Percentiles rank a stretch among this genome's conserved stretches.
These are phyloP conservation scores for Akanthomyces lecanii DNA, from an alignment of 2,329 filamentous ascomycete genomes.

Conservation along the genomic window DNA sequence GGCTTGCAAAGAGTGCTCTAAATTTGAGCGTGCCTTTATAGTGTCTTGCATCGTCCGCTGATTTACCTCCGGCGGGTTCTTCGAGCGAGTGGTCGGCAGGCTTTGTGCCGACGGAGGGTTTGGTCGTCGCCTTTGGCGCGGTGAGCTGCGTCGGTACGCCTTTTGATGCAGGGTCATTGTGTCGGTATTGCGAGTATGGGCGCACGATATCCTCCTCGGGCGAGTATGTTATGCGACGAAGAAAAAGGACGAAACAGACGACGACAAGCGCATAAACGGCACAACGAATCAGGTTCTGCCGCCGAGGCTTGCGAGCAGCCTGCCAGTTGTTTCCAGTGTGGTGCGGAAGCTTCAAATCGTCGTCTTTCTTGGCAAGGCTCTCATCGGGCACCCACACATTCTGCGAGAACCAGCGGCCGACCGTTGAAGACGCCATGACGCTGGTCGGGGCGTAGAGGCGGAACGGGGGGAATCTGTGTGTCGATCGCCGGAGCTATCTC, in stretches of 20 bases:
- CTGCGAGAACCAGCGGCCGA: slow-evolving; percentile 25
- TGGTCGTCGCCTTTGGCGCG: slow-evolving; percentile 2
- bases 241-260: slow-evolving; percentile 57
- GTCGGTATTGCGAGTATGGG: slow-evolving; percentile 6
- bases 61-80: slow-evolving; percentile 30
- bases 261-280: slow-evolving; percentile 43
- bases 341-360: slow-evolving; percentile 40
- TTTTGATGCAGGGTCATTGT: background rate
- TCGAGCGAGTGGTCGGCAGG: slow-evolving; percentile 16
- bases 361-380: slow-evolving; percentile 57
- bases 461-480: background rate
- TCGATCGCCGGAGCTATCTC: background rate
- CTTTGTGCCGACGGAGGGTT: slow-evolving; percentile 1
- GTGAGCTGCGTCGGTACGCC: slow-evolving; percentile 10
- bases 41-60: slow-evolving; percentile 46
- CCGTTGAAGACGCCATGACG: slow-evolving; percentile 10
- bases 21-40: slow-evolving; percentile 71
- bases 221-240: slow-evolving; percentile 27
- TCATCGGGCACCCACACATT: slow-evolving; percentile 49
- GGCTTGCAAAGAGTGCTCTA: slow-evolving; percentile 56
- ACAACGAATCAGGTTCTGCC: slow-evolving; percentile 53
- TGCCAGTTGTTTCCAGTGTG: slow-evolving; percentile 36
- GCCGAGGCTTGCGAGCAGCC: slow-evolving; percentile 40
- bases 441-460: background rate
- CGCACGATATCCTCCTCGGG: slow-evolving; percentile 13